Evolutionary conservation across 2,329 filamentous ascomycete genomes (phyloP).

Genomic region (Cercospora zeae-maydis): DNA sequence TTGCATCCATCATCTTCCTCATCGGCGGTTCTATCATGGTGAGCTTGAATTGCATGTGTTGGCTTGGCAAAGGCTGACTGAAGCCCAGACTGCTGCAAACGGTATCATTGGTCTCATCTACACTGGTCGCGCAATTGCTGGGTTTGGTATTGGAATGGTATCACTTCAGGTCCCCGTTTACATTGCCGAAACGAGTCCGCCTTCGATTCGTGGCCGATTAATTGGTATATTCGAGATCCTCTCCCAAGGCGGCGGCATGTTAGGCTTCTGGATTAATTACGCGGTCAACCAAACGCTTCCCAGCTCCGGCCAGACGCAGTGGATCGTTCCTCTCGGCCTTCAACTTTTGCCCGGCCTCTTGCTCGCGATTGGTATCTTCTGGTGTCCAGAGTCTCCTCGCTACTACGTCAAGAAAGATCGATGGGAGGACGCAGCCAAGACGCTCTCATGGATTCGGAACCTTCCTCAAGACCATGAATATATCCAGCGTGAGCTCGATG

Average conservation of each 20-base stretch:
- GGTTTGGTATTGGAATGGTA: constrained; percentile 40
- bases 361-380: constrained; percentile 39
- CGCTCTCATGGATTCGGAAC: constrained; percentile 45
- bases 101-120: constrained; percentile 39
- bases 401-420: constrained; percentile 19
- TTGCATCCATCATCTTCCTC: constrained; percentile 45
- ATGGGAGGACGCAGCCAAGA: constrained; percentile 42
- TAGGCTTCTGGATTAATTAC: constrained; percentile 46
- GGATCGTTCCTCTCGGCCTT: constrained; percentile 59
- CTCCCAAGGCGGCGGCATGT: constrained; percentile 59
- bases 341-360: constrained; percentile 43
- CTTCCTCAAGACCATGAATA: constrained; percentile 43
- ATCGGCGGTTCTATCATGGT: constrained; percentile 41
- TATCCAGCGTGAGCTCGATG: constrained; percentile 50
- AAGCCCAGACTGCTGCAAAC: constrained; percentile 32
- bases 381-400: constrained; percentile 37
- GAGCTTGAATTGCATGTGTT: background rate
- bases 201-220: constrained; percentile 61
- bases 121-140: constrained; percentile 38
- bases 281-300: constrained; percentile 41
- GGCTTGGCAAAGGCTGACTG: background rate
- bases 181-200: constrained; percentile 49
- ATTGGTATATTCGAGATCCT: constrained; percentile 66
- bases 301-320: constrained; percentile 52
- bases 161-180: constrained; percentile 40